A percentile compares a stretch with the other conserved stretches of the same genome.
Evolutionary conservation across 2,329 filamentous ascomycete species (phyloP).

Genomic region (Pseudopyrenochaeta lycopersici): DNA sequence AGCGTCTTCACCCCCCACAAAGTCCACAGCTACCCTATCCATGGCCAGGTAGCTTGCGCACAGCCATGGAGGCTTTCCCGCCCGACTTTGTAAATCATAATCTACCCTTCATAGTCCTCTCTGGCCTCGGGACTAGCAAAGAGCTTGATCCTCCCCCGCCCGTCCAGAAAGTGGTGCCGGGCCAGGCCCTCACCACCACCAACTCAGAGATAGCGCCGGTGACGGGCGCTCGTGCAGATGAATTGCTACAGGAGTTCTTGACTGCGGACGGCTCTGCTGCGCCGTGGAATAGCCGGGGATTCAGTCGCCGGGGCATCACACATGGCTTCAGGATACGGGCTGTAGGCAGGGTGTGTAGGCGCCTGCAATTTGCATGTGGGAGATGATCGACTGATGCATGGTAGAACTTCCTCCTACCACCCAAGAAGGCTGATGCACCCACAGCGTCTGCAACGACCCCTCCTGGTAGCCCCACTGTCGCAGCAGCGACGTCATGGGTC

Average conservation of each 20-base stretch:
- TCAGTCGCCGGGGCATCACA: conserved; percentile 55
- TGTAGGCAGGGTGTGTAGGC: conserved; percentile 79
- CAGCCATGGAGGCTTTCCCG: conserved; percentile 80
- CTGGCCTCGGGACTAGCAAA: conserved; percentile 67
- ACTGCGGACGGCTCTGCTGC: conserved; percentile 69
- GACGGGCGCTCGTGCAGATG: conserved; percentile 69
- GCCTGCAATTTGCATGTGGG: conserved; percentile 25
- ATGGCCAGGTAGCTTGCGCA: conserved; percentile 41
- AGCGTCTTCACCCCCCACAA: conserved; percentile 11
- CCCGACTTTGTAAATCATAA: conserved; percentile 84
- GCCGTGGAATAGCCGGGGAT: conserved; percentile 72
- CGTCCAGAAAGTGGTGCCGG: conserved; percentile 49
- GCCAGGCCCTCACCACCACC: conserved; percentile 66
- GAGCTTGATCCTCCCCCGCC: conserved; percentile 54
- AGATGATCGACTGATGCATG: conserved; percentile 30
- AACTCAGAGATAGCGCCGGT: conserved; percentile 76
- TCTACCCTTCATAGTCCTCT: conserved; percentile 82
- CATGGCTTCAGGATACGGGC: conserved; percentile 73
- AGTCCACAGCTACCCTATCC: conserved; percentile 13
- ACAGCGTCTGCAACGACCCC: conserved; percentile 60
- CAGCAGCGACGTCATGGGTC: conserved; percentile 57
- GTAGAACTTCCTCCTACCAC: conserved; percentile 66
- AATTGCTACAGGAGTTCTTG: conserved; percentile 72
- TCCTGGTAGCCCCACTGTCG: conserved; percentile 62
- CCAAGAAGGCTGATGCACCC: conserved; percentile 69